These are phyloP conservation scores for Cicer bijugum DNA, from an alignment of 306 rosid species.

Conservation along the genomic window DNA sequence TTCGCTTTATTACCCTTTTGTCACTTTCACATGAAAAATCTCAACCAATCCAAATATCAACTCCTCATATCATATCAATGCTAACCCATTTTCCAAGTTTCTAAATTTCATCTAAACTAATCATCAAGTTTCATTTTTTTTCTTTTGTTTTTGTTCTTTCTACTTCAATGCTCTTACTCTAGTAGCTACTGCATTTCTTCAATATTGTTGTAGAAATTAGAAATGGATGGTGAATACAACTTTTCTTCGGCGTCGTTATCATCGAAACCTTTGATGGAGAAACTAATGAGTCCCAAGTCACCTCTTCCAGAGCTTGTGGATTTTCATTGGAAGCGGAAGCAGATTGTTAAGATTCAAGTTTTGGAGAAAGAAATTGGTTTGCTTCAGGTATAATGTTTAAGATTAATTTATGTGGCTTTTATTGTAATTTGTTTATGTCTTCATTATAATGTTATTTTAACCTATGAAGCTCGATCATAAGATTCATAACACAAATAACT, in stretches of 20 bases:
- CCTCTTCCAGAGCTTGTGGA: conserved; percentile 47
- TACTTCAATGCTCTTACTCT: conserved; percentile 3
- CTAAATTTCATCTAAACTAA: conserved; percentile 20
- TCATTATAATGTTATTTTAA: no score
- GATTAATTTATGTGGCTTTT: neutral
- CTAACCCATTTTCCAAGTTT: conserved; percentile 38
- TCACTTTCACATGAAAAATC: neutral
- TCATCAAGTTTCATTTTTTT: conserved; percentile 5
- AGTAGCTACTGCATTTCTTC: conserved; percentile 1
- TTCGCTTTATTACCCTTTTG: conserved; percentile 28
- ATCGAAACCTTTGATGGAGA: conserved; percentile 33
- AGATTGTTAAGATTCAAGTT: conserved; percentile 51
- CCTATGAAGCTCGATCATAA: no score
- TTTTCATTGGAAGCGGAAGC: conserved; percentile 51
- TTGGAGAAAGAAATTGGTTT: conserved; percentile 53
- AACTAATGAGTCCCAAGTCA: conserved; percentile 46
- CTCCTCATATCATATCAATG: neutral
- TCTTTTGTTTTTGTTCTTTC: neutral
- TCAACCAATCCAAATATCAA: conserved; percentile 35
- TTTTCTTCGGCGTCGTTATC: conserved; percentile 19
- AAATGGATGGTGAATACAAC: conserved; percentile 39
- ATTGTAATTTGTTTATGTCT: neutral
- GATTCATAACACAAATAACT: no score
- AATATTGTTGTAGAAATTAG: conserved; percentile 1
- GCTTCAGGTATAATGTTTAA: conserved; percentile 47